Evolutionary conservation across 305 asterid genomes (phyloP), one percentile per base, ranked within the genome.

Genomic region (Stenogyne calaminthoides): DNA sequence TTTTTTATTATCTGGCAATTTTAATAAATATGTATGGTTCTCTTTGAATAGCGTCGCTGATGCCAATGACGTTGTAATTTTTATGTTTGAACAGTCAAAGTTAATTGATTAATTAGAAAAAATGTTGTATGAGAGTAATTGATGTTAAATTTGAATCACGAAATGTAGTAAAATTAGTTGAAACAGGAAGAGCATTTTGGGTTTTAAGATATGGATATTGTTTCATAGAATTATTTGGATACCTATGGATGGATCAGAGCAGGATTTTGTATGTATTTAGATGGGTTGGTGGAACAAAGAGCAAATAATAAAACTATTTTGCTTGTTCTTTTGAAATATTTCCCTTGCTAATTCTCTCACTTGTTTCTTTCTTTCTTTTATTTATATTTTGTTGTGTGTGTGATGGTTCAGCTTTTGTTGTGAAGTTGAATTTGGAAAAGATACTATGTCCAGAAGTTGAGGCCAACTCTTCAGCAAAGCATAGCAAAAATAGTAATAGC

Each of bases 381-480:
- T 5, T 49, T 49, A 49, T 49, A 15, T 6, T 15, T 46, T 46
- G 7, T 46, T 52, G 8, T 22, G 56, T 71, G 49, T 56, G 63
- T 63, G 74, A 60, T 49, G n/a, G 37, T 64, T 37, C 83, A 89
- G 97, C 96, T 69, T 82, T 88, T 64, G 67, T 82, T 6, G 78
- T 89, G 72, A 85, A 83, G 89, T 76, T 85, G 76, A 71, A 84
- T 69, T 72, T 85, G 78, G 89, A 76, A 39, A 80, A 77, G 52
- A 36, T 84, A 71, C 63, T 83, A n/a, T 75, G 80, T 9, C 60
- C 46, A 67, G 82, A 76, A 54, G 78, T 40, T 46, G 71, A 49
- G 18, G 22, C 72, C 20, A 64, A 64, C 34, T 25, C 29, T 25
- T 25, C 29, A 25, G 29, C 29, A 25, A 64, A 78, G 49, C 52